Conservation (phyloP, 2,329 filamentous ascomycete genomes). For the Pezicula carpinea region DNA sequence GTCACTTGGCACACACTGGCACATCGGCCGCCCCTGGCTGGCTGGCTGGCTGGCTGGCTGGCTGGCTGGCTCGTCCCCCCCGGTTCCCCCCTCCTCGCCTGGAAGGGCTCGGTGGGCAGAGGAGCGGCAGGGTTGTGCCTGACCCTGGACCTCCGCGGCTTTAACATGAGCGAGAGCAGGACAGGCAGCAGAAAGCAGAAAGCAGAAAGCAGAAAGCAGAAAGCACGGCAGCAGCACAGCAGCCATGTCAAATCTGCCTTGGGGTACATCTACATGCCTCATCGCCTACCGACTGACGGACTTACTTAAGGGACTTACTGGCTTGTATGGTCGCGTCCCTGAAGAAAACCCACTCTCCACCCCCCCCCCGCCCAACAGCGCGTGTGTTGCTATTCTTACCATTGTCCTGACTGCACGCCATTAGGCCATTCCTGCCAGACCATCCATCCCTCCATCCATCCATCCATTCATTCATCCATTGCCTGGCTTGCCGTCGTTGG, state of each 20-base stretch:
- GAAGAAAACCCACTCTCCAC: background rate
- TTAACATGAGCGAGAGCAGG: constrained; percentile 9
- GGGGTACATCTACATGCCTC: constrained; percentile 2
- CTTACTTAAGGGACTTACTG: too few relatives aligned
- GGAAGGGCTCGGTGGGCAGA: background rate
- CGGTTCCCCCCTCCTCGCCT: background rate
- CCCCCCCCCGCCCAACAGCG: background rate
- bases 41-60: background rate
- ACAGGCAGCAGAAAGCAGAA: constrained; percentile 5
- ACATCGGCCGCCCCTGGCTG: background rate
- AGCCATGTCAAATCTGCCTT: constrained; percentile 12
- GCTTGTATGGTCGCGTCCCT: too few relatives aligned
- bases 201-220: constrained; percentile 5
- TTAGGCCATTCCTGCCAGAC: too few relatives aligned
- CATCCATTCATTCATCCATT: too few relatives aligned
- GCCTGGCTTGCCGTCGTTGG: background rate
- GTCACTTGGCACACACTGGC: constrained; percentile 6
- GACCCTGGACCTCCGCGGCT: constrained; percentile 7
- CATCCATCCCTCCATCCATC: too few relatives aligned
- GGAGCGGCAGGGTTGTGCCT: background rate
- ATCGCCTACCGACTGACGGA: background rate
- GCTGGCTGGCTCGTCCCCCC: background rate
- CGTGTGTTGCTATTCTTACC: background rate
- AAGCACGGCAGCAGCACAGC: background rate
- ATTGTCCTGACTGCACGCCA: too few relatives aligned